These are phyloP conservation scores for Paracamarosporium sp. DNA, from an alignment of 2,329 filamentous ascomycete species.

Conservation along the genomic window DNA sequence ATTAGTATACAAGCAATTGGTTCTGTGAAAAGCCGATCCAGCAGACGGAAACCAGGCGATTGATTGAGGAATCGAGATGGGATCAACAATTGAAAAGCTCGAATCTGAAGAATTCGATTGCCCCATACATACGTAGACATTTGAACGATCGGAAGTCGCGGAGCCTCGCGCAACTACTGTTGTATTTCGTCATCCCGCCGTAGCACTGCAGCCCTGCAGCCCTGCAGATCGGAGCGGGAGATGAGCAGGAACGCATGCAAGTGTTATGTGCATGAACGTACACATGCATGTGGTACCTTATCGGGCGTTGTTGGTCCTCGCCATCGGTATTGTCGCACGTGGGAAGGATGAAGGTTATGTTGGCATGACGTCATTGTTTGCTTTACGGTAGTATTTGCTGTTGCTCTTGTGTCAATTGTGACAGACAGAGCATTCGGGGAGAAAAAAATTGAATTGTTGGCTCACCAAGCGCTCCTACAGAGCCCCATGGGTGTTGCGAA, in stretches of 20 bases:
- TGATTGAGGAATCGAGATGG: background rate
- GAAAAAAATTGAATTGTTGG: too few relatives aligned
- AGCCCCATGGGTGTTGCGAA: too few relatives aligned
- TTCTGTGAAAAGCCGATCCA: background rate
- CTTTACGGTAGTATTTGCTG: too few relatives aligned
- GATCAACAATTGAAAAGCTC: background rate
- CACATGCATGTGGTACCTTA: background rate
- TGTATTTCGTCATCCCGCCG: slow-evolving; percentile 5
- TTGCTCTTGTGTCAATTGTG: too few relatives aligned
- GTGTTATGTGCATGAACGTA: too few relatives aligned
- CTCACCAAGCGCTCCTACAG: too few relatives aligned
- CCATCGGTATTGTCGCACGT: background rate
- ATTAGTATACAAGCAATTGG: background rate
- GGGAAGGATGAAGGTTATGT: background rate
- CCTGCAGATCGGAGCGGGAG: background rate
- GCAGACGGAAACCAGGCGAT: background rate
- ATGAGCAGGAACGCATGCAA: background rate
- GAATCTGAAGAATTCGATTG: background rate
- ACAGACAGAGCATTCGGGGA: too few relatives aligned
- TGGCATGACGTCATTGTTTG: too few relatives aligned
- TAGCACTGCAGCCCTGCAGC: background rate
- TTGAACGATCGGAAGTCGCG: slow-evolving; percentile 6
- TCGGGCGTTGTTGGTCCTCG: background rate
- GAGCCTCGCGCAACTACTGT: background rate
- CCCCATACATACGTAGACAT: background rate